Conservation (phyloP, 441 rosid species). For the Adansonia gregorii region DNA sequence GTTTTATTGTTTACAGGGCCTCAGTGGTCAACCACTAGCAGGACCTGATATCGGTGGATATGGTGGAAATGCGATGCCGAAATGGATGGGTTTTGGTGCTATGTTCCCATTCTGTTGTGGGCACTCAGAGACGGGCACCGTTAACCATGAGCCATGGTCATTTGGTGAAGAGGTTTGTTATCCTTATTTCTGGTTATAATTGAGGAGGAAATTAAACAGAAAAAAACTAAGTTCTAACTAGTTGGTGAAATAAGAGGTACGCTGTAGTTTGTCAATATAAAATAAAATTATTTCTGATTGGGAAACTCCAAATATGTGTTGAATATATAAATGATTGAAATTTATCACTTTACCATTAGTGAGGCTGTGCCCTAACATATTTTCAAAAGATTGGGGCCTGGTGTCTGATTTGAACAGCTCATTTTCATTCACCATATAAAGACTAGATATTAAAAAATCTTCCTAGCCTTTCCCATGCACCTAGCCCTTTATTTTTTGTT, state of each 20-base stretch:
- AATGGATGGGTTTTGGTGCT: slow-evolving; percentile 97
- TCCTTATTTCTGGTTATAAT: background rate
- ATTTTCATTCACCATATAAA: background rate
- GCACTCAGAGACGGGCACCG: slow-evolving; percentile 73
- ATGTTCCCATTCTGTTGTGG: slow-evolving; percentile 98
- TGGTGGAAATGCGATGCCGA: slow-evolving; percentile 89
- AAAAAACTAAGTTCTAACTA: background rate
- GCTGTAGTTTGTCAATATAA: background rate
- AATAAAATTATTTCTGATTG: background rate
- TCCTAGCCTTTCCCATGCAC: background rate
- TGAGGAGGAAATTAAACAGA: background rate
- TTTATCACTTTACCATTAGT: background rate
- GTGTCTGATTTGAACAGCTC: background rate
- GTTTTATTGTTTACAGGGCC: slow-evolving; percentile 61
- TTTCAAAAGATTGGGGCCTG: background rate
- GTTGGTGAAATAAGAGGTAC: background rate
- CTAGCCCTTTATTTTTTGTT: no score
- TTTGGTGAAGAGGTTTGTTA: slow-evolving; percentile 92
- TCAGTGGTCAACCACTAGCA: slow-evolving; percentile 94
- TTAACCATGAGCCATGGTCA: slow-evolving; percentile 96
- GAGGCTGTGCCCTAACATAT: background rate
- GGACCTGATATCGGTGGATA: slow-evolving; percentile 99
- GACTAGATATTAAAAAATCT: background rate
- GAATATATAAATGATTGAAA: background rate
- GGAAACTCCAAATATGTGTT: background rate